Conservation (phyloP, 352 stramenopile genomes). For the Phytopythium sindhum region DNA sequence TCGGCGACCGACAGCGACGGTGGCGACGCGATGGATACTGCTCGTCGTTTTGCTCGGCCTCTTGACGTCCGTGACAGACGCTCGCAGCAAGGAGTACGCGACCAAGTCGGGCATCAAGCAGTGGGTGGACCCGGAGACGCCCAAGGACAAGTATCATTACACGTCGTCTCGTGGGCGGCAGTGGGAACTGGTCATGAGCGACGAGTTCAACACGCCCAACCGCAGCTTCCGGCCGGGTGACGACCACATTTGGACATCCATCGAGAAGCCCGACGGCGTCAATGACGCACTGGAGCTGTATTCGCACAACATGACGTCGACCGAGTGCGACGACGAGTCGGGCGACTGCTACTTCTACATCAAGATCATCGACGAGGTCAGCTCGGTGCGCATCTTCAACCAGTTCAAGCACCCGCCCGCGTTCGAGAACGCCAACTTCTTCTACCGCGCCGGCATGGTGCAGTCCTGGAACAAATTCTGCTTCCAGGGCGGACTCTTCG, state of each 20-base stretch:
- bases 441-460: constrained; percentile 72
- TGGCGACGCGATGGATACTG: background rate
- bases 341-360: constrained; percentile 33
- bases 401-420: constrained; percentile 18
- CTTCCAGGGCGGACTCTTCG: constrained; percentile 89
- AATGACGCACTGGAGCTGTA: constrained; percentile 87
- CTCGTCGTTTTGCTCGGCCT: background rate
- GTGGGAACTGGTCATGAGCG: constrained; percentile 70
- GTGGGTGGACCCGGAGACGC: constrained; percentile 52
- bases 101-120: constrained; percentile 39
- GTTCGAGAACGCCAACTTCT: constrained; percentile 19
- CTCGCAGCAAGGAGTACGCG: constrained; percentile 12
- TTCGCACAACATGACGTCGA: constrained; percentile 57
- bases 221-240: constrained; percentile 77
- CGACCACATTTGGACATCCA: constrained; percentile 86
- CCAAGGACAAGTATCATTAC: constrained; percentile 24
- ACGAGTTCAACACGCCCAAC: constrained; percentile 83
- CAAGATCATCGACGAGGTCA: constrained; percentile 22
- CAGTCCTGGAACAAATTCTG: constrained; percentile 93
- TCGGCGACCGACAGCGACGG: background rate
- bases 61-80: background rate
- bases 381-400: constrained; percentile 23
- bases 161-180: constrained; percentile 28
- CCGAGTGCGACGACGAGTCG: constrained; percentile 22
- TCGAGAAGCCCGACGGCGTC: constrained; percentile 89